Conservation (phyloP, 305 asterid genomes). For the Fraxinus sp. region DNA sequence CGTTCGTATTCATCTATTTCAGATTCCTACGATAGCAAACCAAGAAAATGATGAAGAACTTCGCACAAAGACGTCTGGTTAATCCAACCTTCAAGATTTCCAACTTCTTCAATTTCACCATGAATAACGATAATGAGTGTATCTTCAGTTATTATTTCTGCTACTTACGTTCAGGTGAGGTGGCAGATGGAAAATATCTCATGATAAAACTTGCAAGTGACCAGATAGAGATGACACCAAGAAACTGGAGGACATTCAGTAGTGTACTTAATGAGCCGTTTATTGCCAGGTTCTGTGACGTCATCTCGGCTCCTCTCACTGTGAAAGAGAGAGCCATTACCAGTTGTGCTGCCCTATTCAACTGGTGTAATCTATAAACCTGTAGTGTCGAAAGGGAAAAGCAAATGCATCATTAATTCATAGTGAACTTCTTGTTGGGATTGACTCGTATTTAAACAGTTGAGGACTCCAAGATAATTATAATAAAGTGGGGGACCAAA, state of each 20-base stretch:
- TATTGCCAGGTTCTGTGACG: conserved; percentile 82
- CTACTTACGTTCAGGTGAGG: conserved; percentile 30
- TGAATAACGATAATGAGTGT: not conserved
- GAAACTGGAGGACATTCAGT: conserved; percentile 76
- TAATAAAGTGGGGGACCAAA: not conserved
- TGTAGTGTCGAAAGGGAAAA: conserved; percentile 24
- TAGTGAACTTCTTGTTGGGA: not conserved
- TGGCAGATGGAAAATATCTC: conserved; percentile 56
- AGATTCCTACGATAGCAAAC: conserved; percentile 6
- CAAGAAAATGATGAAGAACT: not conserved
- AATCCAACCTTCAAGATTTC: conserved; percentile 10
- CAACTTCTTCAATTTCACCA: not conserved
- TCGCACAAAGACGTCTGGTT: not conserved
- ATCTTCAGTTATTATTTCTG: conserved; percentile 7
- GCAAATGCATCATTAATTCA: not conserved
- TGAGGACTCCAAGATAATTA: not conserved
- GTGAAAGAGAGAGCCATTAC: conserved; percentile 91
- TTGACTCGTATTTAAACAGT: not conserved
- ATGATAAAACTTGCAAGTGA: conserved; percentile 89
- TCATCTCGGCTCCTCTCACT: conserved; percentile 88
- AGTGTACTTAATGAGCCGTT: conserved; percentile 72
- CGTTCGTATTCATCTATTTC: conserved; percentile 15
- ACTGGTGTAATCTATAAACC: conserved; percentile 93
- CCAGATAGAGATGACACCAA: conserved; percentile 82
- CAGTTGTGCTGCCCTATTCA: conserved; percentile 87